phyloP scores from a whole-genome alignment of 2,329 filamentous ascomycete species.

The Triangularia verruculosa region DNA sequence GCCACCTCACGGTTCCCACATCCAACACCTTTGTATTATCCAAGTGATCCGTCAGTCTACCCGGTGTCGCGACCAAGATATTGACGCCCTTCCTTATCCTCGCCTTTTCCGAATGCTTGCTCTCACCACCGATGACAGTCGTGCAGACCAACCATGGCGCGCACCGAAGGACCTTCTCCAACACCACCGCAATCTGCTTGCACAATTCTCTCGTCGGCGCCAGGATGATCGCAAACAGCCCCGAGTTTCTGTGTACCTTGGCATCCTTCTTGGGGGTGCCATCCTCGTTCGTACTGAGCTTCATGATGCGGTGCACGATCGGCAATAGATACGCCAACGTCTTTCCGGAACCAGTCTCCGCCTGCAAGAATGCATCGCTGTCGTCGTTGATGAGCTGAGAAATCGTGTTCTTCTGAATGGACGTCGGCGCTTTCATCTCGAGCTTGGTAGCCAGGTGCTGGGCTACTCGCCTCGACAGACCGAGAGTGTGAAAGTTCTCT shows the following conservation, averaged over 20 bases:
- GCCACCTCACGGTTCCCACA: constrained; percentile 85
- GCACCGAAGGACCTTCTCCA: constrained; percentile 82
- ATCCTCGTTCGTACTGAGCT: constrained; percentile 60
- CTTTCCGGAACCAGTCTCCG: constrained; percentile 96
- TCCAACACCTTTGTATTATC: constrained; percentile 88
- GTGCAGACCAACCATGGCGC: constrained; percentile 93
- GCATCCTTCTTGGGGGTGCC: constrained; percentile 40
- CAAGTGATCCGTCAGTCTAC: constrained; percentile 85
- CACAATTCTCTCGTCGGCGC: constrained; percentile 91
- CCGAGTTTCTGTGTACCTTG: constrained; percentile 76
- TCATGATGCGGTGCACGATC: constrained; percentile 82
- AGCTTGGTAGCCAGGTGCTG: constrained; percentile 82
- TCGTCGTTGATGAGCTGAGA: constrained; percentile 75
- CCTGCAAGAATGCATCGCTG: constrained; percentile 91
- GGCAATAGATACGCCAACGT: constrained; percentile 94
- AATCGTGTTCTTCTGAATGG: constrained; percentile 89
- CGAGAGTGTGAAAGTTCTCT: constrained; percentile 81
- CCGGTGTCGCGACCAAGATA: constrained; percentile 91
- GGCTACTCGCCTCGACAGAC: constrained; percentile 76
- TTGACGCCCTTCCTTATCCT: constrained; percentile 90
- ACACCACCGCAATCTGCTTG: constrained; percentile 84
- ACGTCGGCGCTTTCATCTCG: constrained; percentile 83
- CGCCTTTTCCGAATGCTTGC: constrained; percentile 82
- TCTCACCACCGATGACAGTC: constrained; percentile 69
- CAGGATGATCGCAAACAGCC: constrained; percentile 89